Evolutionary conservation across 352 stramenopile species (phyloP), one percentile per base, ranked within the genome.

Genomic region (Phytopythium helicoides): DNA sequence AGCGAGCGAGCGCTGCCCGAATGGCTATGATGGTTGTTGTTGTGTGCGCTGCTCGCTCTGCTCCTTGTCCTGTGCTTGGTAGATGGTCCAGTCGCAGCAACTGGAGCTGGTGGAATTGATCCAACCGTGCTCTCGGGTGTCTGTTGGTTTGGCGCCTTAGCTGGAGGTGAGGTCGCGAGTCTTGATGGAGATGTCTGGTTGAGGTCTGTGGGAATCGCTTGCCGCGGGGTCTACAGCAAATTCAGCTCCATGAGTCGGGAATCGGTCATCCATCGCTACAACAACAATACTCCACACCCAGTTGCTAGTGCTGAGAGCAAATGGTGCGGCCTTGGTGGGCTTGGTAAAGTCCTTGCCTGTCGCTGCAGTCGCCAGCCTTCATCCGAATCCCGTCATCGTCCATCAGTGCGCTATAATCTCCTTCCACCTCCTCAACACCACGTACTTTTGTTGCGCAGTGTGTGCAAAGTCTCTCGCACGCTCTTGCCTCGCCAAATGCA

Each of bases 301-400:
- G 34, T 91, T 91, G 23, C 62, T 73, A n/a, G 67, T 60, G 46
- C 81, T 91, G 35, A 91, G 60, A 45, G 70, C 60, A 54, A 91
- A 91, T 0, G 81, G 77, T 31, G 66, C 71, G 10, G 72, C 44
- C 12, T 60, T 45, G 11, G 81, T 91, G 28, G 79, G 57, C 44
- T 73, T 71, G 23, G 60, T 68, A 38, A 79, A 91, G 34, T 91
- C 77, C 50, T 91, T 91, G 3, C 25, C 8, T 9, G 58, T 60
- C 31, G 64, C 62, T 6, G 47, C 49, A 6, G 65, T 56, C 31
- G 22, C 49, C 25, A 78, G 54, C n/a, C 71, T 81, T 54, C 48
- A 51, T 2, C 15, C 64, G 35, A 38, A 21, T 25, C 25, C 4
- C 25, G 31, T 16, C 26, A 23, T 15, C 35, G 7, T 16, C 16